These are phyloP conservation scores for Leptodontidium sp. DNA, from an alignment of 2,329 filamentous ascomycete species.

Conservation along the genomic window DNA sequence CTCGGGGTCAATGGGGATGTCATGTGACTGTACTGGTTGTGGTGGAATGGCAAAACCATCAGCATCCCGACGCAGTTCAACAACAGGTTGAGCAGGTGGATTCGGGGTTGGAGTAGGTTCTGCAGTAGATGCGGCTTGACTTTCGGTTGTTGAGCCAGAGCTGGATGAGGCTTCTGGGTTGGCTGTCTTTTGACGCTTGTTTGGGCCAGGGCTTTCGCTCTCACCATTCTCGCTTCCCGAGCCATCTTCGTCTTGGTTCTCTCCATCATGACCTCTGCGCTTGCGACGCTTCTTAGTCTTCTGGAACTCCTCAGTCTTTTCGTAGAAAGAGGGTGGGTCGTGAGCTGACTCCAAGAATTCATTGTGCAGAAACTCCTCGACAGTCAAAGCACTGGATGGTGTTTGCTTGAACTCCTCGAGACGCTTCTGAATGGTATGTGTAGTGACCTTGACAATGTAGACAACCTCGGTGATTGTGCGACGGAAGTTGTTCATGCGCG, in stretches of 20 bases:
- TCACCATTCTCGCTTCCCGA: conserved; percentile 27
- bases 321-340: conserved; percentile 85
- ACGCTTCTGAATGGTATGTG: conserved; percentile 89
- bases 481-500: conserved; percentile 97
- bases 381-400: conserved; percentile 82
- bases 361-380: conserved; percentile 81
- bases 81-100: conserved; percentile 13
- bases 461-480: conserved; percentile 93
- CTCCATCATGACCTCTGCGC: conserved; percentile 26
- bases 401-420: conserved; percentile 92
- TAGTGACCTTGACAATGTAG: conserved; percentile 97
- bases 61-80: conserved; percentile 62
- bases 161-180: not conserved
- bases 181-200: conserved; percentile 40
- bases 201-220: conserved; percentile 23
- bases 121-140: not conserved
- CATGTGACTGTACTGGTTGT: conserved; percentile 47
- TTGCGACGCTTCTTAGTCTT: conserved; percentile 54
- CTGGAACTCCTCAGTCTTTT: conserved; percentile 67
- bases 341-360: conserved; percentile 77
- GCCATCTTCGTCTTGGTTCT: conserved; percentile 40
- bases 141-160: not conserved
- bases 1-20: conserved; percentile 30
- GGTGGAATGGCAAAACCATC: conserved; percentile 74
- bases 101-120: conserved; percentile 27